phyloP scores from a whole-genome alignment of 306 rosid species.

The Heteromeles arbutifolia region DNA sequence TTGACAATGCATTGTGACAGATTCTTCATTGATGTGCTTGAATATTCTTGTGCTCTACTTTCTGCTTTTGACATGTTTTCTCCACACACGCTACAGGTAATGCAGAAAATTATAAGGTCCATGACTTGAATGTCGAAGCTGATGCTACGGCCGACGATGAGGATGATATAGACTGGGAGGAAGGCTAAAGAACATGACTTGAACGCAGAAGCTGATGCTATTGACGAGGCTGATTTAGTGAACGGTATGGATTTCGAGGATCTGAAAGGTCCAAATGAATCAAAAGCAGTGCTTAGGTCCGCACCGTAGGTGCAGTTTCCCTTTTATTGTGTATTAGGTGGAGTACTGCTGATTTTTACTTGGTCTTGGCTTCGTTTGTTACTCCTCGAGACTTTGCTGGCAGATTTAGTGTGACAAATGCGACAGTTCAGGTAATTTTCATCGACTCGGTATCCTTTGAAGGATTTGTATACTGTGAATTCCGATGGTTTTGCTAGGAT shows the following conservation, averaged over 20 bases:
- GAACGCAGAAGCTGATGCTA: neutral
- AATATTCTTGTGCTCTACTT: neutral
- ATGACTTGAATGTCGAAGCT: constrained; percentile 75
- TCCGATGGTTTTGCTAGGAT: constrained; percentile 4
- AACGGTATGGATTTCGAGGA: neutral
- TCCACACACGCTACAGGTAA: constrained; percentile 34
- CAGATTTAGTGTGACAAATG: neutral
- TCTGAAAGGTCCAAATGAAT: neutral
- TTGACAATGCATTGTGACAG: neutral
- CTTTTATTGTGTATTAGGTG: no score
- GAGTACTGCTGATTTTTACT: no score
- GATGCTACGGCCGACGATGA: constrained; percentile 55
- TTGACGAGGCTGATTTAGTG: no score
- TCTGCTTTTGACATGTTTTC: neutral
- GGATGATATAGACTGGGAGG: constrained; percentile 87
- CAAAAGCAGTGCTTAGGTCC: no score
- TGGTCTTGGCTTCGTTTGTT: no score
- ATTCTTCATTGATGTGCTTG: neutral
- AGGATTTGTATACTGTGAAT: neutral
- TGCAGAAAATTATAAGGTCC: constrained; percentile 55
- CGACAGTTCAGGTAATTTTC: neutral
- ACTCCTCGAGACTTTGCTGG: no score
- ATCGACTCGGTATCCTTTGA: neutral
- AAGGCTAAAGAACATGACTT: constrained; percentile 37
- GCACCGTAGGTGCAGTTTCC: no score